phyloP scores from a whole-genome alignment of 371 early-diverging fungal species.

The Saksenaea oblongispora region DNA sequence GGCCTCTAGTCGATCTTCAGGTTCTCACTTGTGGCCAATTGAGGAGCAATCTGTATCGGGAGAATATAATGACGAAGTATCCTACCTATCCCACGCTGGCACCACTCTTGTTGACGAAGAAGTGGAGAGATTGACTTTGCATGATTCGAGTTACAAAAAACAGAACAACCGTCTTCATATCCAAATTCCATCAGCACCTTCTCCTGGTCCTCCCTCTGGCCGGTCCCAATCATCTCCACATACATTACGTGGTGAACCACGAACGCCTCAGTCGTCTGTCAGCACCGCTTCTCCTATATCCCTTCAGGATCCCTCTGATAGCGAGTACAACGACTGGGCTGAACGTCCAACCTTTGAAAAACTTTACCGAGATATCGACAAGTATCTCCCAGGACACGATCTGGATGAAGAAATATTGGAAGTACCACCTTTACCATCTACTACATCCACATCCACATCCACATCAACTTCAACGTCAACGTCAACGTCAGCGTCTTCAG shows the following conservation, averaged over 20 bases:
- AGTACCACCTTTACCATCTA: conserved; percentile 32
- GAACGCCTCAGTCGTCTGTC: conserved; percentile 13
- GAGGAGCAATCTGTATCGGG: conserved; percentile 8
- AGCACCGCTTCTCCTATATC: conserved; percentile 10
- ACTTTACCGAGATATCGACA: conserved; percentile 73
- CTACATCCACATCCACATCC: conserved; percentile 11
- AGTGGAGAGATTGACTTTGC: conserved; percentile 4
- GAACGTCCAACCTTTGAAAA: conserved; percentile 75
- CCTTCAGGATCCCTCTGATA: conserved; percentile 18
- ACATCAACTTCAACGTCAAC: neutral
- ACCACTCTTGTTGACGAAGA: conserved; percentile 1
- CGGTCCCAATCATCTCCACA: conserved; percentile 14
- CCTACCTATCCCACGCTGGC: neutral
- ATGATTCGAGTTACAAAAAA: conserved; percentile 2
- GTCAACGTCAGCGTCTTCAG: conserved; percentile 18
- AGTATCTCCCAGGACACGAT: conserved; percentile 81
- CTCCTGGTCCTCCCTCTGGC: conserved; percentile 4
- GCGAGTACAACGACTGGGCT: conserved; percentile 56
- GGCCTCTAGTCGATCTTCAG: neutral
- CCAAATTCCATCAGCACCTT: conserved; percentile 14
- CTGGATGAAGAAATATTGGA: conserved; percentile 80
- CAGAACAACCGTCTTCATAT: conserved; percentile 15
- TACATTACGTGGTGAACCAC: conserved; percentile 8
- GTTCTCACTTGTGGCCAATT: conserved; percentile 11
- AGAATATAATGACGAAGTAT: neutral